phyloP scores from a whole-genome alignment of 768 basidiomycete species.

The Lentinula sp. region DNA sequence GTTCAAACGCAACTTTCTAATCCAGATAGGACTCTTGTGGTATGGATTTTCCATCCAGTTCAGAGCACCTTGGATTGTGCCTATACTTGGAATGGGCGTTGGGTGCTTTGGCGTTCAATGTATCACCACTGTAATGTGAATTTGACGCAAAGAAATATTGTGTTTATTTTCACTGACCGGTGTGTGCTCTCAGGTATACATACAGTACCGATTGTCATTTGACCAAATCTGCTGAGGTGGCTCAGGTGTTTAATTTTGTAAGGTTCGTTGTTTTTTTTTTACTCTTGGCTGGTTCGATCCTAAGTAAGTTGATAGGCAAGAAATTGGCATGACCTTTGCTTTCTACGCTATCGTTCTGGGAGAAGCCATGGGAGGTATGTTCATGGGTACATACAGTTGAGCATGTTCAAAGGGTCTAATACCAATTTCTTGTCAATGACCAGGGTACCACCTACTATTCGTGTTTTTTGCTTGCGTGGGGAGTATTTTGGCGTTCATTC shows the following conservation, averaged over 20 bases:
- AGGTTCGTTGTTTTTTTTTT: background rate
- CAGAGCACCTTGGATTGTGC: constrained; percentile 3
- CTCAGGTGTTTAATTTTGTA: constrained; percentile 4
- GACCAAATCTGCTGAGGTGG: background rate
- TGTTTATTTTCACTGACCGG: background rate
- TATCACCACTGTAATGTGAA: constrained; percentile 3
- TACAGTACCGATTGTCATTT: constrained; percentile 1
- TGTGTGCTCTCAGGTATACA: background rate
- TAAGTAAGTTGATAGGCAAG: background rate
- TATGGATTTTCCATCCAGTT: constrained; percentile 4
- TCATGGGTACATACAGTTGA: background rate
- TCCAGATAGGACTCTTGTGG: constrained; percentile 1
- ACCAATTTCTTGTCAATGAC: background rate
- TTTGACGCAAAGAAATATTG: background rate
- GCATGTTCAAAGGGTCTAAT: background rate
- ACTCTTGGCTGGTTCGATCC: background rate
- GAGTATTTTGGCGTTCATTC: constrained; percentile 2
- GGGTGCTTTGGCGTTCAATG: constrained; percentile 4
- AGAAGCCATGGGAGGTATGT: background rate
- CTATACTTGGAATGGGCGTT: constrained; percentile 1
- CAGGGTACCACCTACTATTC: background rate
- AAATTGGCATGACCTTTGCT: constrained; percentile 5
- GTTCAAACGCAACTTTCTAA: background rate
- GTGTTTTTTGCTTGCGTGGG: constrained; percentile 1
- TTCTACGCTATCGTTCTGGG: constrained; percentile 4